These are phyloP conservation scores for Talaromyces sp. DNA, from an alignment of 2,329 filamentous ascomycete genomes.

Conservation along the genomic window DNA sequence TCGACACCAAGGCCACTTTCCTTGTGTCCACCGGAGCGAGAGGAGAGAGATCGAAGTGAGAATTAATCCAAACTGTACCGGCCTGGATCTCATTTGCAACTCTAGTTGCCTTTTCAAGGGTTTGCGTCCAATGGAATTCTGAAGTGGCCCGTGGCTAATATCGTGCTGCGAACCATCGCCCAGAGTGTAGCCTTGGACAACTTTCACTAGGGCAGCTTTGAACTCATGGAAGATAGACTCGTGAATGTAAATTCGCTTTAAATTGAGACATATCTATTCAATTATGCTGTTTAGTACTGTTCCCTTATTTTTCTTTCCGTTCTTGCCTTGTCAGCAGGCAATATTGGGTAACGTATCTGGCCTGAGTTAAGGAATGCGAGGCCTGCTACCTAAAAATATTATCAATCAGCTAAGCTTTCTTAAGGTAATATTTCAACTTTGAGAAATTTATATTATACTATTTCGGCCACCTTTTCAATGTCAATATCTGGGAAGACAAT, in stretches of 20 bases:
- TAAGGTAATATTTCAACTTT: background rate
- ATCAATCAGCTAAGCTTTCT: background rate
- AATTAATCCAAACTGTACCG: background rate
- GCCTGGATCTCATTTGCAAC: background rate
- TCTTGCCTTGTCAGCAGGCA: too few relatives aligned
- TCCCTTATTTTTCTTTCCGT: background rate
- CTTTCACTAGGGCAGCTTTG: constrained; percentile 59
- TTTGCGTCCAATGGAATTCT: background rate
- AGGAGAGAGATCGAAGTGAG: background rate
- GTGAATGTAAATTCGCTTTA: constrained; percentile 64
- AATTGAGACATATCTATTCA: constrained; percentile 52
- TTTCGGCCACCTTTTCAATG: constrained; percentile 30
- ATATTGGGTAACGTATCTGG: constrained; percentile 32
- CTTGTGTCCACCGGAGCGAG: background rate
- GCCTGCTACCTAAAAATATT: background rate
- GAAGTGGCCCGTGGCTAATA: background rate
- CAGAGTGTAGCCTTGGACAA: background rate
- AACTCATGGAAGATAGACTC: constrained; percentile 61
- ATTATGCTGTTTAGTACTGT: too few relatives aligned
- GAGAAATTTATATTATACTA: constrained; percentile 10
- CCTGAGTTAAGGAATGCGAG: constrained; percentile 45
- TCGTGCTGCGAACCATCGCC: background rate
- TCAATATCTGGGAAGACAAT: constrained; percentile 58
- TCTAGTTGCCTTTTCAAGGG: background rate
- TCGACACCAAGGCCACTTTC: background rate